Evolutionary conservation across 768 basidiomycete species (phyloP).

Genomic region (Pilatotrama ljubarskyi): DNA sequence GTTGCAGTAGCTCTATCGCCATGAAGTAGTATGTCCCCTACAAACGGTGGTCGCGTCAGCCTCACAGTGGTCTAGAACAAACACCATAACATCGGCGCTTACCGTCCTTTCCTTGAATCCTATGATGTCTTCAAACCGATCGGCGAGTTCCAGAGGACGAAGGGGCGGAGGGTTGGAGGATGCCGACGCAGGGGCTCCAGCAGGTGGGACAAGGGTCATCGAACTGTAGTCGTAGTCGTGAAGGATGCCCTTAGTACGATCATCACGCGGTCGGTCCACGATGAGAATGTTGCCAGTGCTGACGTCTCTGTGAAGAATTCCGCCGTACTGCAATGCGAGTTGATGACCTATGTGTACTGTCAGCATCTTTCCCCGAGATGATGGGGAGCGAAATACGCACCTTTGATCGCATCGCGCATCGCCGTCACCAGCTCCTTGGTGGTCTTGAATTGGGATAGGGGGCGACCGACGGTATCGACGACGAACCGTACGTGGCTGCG

Average conservation of each 20-base stretch:
- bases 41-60: background rate
- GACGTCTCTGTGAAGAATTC: background rate
- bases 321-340: background rate
- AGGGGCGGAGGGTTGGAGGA: background rate
- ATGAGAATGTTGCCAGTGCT: background rate
- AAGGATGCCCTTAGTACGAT: background rate
- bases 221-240: slow-evolving; percentile 3
- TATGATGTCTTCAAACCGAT: background rate
- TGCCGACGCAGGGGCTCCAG: too few relatives aligned
- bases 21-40: slow-evolving; percentile 7
- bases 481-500: slow-evolving; percentile 16
- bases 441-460: slow-evolving; percentile 1
- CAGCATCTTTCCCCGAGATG: background rate
- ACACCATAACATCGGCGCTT: background rate
- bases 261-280: background rate
- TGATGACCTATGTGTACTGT: background rate
- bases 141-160: background rate
- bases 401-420: slow-evolving; percentile 14
- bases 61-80: too few relatives aligned
- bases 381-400: background rate
- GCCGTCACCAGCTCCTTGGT: slow-evolving; percentile 8
- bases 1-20: slow-evolving; percentile 1
- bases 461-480: slow-evolving; percentile 2
- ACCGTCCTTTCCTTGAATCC: background rate
- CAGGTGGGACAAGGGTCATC: background rate